Percentiles rank a stretch among this genome's conserved stretches.
phyloP scores from a whole-genome alignment of 768 basidiomycete genomes.

The Suillus cothurnatus region DNA sequence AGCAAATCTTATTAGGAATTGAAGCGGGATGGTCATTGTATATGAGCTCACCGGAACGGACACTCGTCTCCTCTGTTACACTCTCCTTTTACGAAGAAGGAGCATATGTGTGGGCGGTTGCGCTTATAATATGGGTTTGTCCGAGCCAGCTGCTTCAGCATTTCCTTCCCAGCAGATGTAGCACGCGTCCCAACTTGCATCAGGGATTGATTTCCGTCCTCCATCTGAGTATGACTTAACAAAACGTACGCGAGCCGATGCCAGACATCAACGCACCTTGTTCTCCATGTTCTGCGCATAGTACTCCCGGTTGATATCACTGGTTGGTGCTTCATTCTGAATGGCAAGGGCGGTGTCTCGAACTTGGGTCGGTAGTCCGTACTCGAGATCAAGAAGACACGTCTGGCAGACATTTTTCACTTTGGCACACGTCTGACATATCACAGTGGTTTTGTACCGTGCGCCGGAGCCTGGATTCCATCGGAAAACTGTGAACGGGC shows the following conservation, averaged over 20 bases:
- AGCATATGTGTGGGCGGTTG: conserved; percentile 91
- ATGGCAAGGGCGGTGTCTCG: conserved; percentile 91
- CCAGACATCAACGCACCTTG: conserved; percentile 50
- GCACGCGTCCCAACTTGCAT: conserved; percentile 59
- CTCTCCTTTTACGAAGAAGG: conserved; percentile 94
- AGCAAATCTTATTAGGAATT: conserved; percentile 7
- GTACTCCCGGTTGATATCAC: conserved; percentile 96
- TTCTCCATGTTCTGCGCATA: conserved; percentile 91
- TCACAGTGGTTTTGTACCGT: conserved; percentile 95
- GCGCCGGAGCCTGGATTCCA: conserved; percentile 97
- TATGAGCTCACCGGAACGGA: conserved; percentile 65
- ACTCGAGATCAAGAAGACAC: conserved; percentile 95
- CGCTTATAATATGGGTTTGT: conserved; percentile 98
- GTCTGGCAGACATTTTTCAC: conserved; percentile 97
- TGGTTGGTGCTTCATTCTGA: conserved; percentile 88
- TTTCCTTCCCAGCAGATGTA: conserved; percentile 87
- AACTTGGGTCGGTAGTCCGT: conserved; percentile 94
- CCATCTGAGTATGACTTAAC: conserved; percentile 50
- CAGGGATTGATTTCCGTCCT: conserved; percentile 63
- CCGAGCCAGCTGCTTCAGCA: conserved; percentile 93
- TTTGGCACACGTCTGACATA: conserved; percentile 97
- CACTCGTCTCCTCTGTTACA: conserved; percentile 92
- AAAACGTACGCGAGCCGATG: background rate
- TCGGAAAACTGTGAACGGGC: conserved; percentile 95
- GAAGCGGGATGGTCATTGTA: conserved; percentile 18